Evolutionary conservation across 352 stramenopile species (phyloP).

Genomic region (Aphanomyces stellatus): DNA sequence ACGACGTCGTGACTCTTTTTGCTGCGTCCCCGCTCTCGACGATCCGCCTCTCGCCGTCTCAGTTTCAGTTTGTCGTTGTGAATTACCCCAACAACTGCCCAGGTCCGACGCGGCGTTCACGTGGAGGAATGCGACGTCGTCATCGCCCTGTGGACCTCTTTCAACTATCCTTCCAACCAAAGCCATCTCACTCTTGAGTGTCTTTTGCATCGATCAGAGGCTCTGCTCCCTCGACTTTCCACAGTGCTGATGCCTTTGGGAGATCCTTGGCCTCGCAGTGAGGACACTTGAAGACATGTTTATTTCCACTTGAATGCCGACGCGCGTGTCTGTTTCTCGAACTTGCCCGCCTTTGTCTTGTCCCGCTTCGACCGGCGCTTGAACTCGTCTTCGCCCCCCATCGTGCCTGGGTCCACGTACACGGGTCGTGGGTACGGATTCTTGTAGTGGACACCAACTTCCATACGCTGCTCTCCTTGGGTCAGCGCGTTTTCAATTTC

Average conservation of each 20-base stretch:
- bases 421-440: constrained; percentile 73
- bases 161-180: too few species aligned
- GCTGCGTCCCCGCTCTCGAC: neutral
- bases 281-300: neutral
- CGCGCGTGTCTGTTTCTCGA: neutral
- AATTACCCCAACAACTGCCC: too few species aligned
- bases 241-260: too few species aligned
- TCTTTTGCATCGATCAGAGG: too few species aligned
- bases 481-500: constrained; percentile 45
- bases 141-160: too few species aligned
- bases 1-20: neutral
- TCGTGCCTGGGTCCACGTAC: constrained; percentile 67
- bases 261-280: too few species aligned
- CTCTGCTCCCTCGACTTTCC: too few species aligned
- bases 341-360: constrained; percentile 29
- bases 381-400: constrained; percentile 67
- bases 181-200: too few species aligned
- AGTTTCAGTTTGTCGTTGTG: neutral
- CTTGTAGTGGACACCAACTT: constrained; percentile 75
- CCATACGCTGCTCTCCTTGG: constrained; percentile 56
- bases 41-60: neutral
- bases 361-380: constrained; percentile 41
- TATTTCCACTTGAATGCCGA: constrained; percentile 18
- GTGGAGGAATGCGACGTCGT: too few species aligned
- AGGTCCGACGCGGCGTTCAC: too few species aligned